Conservation (phyloP, 768 basidiomycete genomes). For the Mycena pura region DNA sequence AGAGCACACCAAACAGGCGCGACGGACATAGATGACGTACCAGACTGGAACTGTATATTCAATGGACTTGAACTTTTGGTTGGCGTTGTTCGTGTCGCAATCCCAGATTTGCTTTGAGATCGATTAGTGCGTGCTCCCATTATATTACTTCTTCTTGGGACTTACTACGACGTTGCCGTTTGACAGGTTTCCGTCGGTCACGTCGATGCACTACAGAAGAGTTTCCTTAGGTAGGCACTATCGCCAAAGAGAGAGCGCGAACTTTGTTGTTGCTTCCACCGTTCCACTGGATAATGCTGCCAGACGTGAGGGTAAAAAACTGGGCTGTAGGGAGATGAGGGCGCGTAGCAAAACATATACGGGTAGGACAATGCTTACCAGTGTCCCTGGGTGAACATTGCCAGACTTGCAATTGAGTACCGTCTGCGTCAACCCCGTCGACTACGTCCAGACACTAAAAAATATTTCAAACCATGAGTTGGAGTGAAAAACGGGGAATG, state of each 20-base stretch:
- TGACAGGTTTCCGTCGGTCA: slow-evolving; percentile 9
- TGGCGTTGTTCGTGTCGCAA: slow-evolving; percentile 7
- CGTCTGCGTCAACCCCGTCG: slow-evolving; percentile 6
- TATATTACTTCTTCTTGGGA: slow-evolving; percentile 2
- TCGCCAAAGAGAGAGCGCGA: not conserved
- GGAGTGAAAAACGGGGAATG: slow-evolving; percentile 2
- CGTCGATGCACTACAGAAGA: slow-evolving; percentile 6
- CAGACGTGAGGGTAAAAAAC: slow-evolving; percentile 1
- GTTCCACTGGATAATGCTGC: slow-evolving; percentile 2
- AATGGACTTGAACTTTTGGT: slow-evolving; percentile 12
- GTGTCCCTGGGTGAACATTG: not conserved
- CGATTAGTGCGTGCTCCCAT: not conserved
- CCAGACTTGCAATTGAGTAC: slow-evolving; percentile 5
- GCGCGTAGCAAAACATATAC: not conserved
- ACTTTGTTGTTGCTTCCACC: slow-evolving; percentile 9
- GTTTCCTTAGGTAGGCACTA: not conserved
- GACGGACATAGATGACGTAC: not conserved
- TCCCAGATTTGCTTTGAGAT: slow-evolving; percentile 8
- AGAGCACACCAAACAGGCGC: slow-evolving; percentile 3
- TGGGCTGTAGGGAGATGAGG: slow-evolving; percentile 6
- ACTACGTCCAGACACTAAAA: slow-evolving; percentile 2
- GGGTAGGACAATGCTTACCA: slow-evolving; percentile 4
- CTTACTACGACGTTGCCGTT: slow-evolving; percentile 7
- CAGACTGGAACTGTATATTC: not conserved
- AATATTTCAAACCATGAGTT: not conserved